Base-by-base conservation (phyloP, 139 green algal genomes). In the Mesotaenium endlicherianum region DNA sequence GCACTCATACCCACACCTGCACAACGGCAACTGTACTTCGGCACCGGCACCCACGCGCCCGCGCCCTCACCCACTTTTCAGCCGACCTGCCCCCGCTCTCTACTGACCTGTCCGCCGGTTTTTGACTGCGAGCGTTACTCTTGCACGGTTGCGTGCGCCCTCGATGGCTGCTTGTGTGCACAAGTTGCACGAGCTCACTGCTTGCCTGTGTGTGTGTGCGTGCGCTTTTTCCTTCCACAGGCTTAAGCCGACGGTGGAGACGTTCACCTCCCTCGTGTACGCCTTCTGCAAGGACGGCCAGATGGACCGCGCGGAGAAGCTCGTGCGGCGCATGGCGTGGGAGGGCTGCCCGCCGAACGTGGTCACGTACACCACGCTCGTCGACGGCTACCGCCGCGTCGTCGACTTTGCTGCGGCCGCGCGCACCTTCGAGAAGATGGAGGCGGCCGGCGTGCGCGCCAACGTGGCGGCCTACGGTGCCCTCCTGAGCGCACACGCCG, bases 241-340 rank as follows among this genome's bases (percentile, higher is more conserved):
- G n/a, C n/a, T 39, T 30, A 11, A 39, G 57, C 57, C 67, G 16
- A 45, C 67, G 17, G 67, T 45, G 14, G 30, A 39, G 26, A 36
- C 41, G 43, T 34, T 40, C 30, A 77, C 70, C 39, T 26, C 20
- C 1, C 40, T 77, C n/a, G 43, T 77, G 41, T n/a, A 57, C 17
- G 70, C 70, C 6, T 77, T 58, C 70, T 31, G 5, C 5, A 20
- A 20, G 38, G 11, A 30, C 20, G 70, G 42, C 38, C 26, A 57
- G 42, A 31, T 77, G 42, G 39, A 57, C 26, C 20, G 57, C 39
- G 70, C 70, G n/a, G 70, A 77, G 41, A 36, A n/a, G 1, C 17
- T 77, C 30, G 42, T 77, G 42, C 20, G 26, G 39, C 70, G 70
- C 70, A 77, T 77, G 70, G 70, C 36, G 26, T 39, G 30, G 20